Evolutionary conservation across 345 rosid species (phyloP), one percentile per base, ranked within the genome.

Genomic region (Ceriops zippeliana): DNA sequence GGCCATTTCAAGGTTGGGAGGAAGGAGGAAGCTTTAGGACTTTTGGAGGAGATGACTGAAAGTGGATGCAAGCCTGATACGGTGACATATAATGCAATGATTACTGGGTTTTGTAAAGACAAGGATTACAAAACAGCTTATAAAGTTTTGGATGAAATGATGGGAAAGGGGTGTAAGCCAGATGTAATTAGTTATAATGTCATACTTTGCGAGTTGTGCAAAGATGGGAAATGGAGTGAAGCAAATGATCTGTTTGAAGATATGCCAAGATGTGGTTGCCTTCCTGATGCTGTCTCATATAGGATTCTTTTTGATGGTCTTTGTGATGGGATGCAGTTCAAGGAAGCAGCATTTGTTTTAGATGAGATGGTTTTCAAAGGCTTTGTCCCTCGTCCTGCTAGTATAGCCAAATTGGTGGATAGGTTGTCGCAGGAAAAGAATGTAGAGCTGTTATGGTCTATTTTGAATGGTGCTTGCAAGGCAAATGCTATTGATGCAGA

Each of bases 311-410:
- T 93, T 65, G 90, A 86, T 26, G 92, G 87, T 46, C 86, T 93
- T 61, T 77, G 86, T 5, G 72, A 78, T 27, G 79, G 68, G 63
- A 70, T 73, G 77, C 82, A 76, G 70, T 74, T 78, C 9, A 68
- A 83, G 76, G 93, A 86, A 70, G 97, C 95, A 6, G 70, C 81
- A 2, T 72, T 74, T 52, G 30, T 87, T 73, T 80, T 93, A 80
- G 92, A 90, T 58, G 98, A 89, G 82, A 91, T 93, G 97, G 56
- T 86, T 56, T 87, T 88, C 70, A 91, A 91, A 81, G 95, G 90
- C 5, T 88, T 81, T 73, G 62, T 61, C 31, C 97, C 97, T 70
- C 85, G 65, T 69, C 52, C 65, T 28, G 76, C 73, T 51, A 79
- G 80, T 49, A 42, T 83, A 60, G 31, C 42, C 52, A 73, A 69